Conservation (phyloP, 2,329 filamentous ascomycete species). For the Penicillium sp. region DNA sequence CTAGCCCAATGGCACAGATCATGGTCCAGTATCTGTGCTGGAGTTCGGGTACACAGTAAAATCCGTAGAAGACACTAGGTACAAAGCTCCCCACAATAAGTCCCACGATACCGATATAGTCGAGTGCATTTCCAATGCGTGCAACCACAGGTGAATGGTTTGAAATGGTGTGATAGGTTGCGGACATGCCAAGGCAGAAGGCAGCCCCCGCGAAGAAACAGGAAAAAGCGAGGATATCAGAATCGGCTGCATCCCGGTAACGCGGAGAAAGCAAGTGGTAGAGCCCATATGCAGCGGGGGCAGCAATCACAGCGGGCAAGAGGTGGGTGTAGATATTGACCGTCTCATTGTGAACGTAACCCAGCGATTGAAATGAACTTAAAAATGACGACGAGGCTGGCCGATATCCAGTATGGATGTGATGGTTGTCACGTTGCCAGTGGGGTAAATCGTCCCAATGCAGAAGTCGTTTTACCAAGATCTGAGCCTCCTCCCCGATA, state of each 20-base stretch:
- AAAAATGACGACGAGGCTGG: constrained; percentile 60
- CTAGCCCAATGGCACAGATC: constrained; percentile 74
- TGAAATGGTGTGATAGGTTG: constrained; percentile 77
- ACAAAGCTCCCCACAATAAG: constrained; percentile 91
- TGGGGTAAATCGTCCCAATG: constrained; percentile 52
- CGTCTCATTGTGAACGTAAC: constrained; percentile 65
- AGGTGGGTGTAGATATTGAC: constrained; percentile 73
- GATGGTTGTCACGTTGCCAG: constrained; percentile 65
- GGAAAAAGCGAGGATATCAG: constrained; percentile 69
- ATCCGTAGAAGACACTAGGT: constrained; percentile 82
- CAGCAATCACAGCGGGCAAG: constrained; percentile 62
- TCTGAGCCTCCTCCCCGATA: constrained; percentile 21
- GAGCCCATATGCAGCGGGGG: constrained; percentile 52
- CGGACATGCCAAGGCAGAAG: constrained; percentile 73
- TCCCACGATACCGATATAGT: constrained; percentile 90
- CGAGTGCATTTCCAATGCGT: constrained; percentile 84
- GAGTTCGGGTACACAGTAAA: constrained; percentile 66
- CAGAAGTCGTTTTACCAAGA: constrained; percentile 36
- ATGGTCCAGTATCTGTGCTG: constrained; percentile 71
- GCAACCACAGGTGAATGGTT: constrained; percentile 80
- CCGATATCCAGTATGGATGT: constrained; percentile 65
- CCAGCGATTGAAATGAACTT: constrained; percentile 56
- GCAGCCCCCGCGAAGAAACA: constrained; percentile 78
- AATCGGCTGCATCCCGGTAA: constrained; percentile 59
- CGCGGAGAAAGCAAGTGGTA: constrained; percentile 60